A percentile compares a stretch with the other conserved stretches of the same genome.
Evolutionary conservation across 768 basidiomycete genomes (phyloP).

Genomic region (Hortiboletus campestris): DNA sequence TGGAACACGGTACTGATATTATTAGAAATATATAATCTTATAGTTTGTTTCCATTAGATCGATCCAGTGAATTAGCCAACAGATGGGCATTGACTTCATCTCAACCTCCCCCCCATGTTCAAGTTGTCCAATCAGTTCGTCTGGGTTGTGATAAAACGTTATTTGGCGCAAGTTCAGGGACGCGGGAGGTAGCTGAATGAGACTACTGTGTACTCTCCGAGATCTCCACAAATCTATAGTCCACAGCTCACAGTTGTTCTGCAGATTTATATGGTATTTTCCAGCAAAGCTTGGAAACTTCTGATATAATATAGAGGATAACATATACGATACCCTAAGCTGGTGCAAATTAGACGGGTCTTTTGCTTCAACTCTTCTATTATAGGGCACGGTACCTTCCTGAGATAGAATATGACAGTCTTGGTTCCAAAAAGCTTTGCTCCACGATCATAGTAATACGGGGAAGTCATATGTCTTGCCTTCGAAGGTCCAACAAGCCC

Average conservation of each 20-base stretch:
- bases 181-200: too few relatives aligned
- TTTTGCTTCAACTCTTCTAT: neutral
- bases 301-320: neutral
- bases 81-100: too few relatives aligned
- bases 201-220: neutral
- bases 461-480: slow-evolving; percentile 57
- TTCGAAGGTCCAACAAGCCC: slow-evolving; percentile 72
- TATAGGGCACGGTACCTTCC: neutral
- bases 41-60: neutral
- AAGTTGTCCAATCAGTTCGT: neutral
- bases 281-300: neutral
- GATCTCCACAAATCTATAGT: neutral
- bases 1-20: neutral
- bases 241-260: neutral
- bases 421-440: neutral
- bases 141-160: neutral
- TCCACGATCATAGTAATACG: neutral
- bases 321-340: neutral
- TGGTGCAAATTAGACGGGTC: neutral
- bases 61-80: neutral
- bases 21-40: neutral
- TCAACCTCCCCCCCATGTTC: too few relatives aligned
- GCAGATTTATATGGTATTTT: neutral
- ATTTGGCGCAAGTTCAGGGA: too few relatives aligned
- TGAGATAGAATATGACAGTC: neutral